phyloP scores from a whole-genome alignment of 2,329 filamentous ascomycete genomes.

The Arthrobotrys iridis region DNA sequence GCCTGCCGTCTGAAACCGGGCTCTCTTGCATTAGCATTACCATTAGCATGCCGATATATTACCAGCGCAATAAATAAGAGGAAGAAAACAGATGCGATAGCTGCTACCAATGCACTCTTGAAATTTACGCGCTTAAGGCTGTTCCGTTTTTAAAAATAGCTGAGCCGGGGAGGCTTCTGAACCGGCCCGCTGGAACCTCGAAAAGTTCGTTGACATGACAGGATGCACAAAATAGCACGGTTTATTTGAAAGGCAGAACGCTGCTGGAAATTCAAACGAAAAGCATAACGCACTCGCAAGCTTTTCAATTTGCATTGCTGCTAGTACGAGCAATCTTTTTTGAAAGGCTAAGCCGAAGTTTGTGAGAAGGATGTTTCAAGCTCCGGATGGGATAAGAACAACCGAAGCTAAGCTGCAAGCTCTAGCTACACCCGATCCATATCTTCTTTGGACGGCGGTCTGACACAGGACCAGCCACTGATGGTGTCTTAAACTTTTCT shows the following conservation, averaged over 20 bases:
- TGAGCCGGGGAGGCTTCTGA: constrained; percentile 2
- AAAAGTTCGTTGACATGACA: too few species aligned
- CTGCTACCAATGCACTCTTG: constrained; percentile 23
- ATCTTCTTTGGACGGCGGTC: constrained; percentile 23
- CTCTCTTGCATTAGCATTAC: constrained; percentile 12
- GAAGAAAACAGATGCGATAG: constrained; percentile 16
- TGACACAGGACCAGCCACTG: not conserved
- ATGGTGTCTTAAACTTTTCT: constrained; percentile 1
- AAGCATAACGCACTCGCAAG: not conserved
- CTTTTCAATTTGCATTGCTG: not conserved
- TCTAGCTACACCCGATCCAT: constrained; percentile 34
- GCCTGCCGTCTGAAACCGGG: constrained; percentile 44
- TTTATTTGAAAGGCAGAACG: constrained; percentile 1
- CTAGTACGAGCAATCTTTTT: too few species aligned
- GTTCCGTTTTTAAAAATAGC: constrained; percentile 48
- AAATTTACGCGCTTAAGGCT: constrained; percentile 53
- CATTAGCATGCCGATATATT: constrained; percentile 17
- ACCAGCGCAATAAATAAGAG: constrained; percentile 4
- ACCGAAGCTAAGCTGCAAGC: constrained; percentile 51
- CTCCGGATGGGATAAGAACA: constrained; percentile 49
- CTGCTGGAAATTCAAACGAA: constrained; percentile 1
- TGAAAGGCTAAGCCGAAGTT: too few species aligned
- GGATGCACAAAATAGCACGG: not conserved
- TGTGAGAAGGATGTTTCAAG: constrained; percentile 39
- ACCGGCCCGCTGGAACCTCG: constrained; percentile 12